These are phyloP conservation scores for Arabis alpina DNA, from an alignment of 345 rosid species.

Conservation along the genomic window DNA sequence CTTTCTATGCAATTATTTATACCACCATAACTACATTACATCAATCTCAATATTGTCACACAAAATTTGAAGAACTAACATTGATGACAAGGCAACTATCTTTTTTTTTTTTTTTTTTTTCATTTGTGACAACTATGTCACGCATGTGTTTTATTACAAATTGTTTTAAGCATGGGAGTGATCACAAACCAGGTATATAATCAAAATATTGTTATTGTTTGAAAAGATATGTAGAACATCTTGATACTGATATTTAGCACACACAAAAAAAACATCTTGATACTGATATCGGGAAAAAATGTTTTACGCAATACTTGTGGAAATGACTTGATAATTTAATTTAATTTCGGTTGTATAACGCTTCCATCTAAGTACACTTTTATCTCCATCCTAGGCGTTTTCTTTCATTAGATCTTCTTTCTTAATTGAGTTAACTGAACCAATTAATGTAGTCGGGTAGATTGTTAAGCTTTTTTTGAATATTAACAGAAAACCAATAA, in stretches of 20 bases:
- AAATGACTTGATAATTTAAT: background rate
- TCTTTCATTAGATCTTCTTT: too few relatives aligned
- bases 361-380: too few relatives aligned
- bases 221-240: slow-evolving; percentile 1
- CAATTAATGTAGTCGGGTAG: too few relatives aligned
- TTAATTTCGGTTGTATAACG: too few relatives aligned
- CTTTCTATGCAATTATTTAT: slow-evolving; percentile 35
- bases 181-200: background rate
- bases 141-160: background rate
- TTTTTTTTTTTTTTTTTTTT: too few relatives aligned
- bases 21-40: slow-evolving; percentile 21
- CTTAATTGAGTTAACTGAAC: too few relatives aligned
- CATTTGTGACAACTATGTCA: too few relatives aligned
- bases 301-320: background rate
- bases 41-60: slow-evolving; percentile 16
- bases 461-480: too few relatives aligned
- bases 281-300: background rate
- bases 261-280: too few relatives aligned
- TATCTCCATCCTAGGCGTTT: too few relatives aligned
- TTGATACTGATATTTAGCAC: background rate
- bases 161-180: slow-evolving; percentile 3
- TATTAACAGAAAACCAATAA: too few relatives aligned
- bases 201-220: background rate
- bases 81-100: background rate
- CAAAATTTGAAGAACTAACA: background rate